Percentiles rank a stretch among this genome's conserved stretches.
Evolutionary conservation across 768 basidiomycete species (phyloP).

Genomic region (Sutorius australiensis): DNA sequence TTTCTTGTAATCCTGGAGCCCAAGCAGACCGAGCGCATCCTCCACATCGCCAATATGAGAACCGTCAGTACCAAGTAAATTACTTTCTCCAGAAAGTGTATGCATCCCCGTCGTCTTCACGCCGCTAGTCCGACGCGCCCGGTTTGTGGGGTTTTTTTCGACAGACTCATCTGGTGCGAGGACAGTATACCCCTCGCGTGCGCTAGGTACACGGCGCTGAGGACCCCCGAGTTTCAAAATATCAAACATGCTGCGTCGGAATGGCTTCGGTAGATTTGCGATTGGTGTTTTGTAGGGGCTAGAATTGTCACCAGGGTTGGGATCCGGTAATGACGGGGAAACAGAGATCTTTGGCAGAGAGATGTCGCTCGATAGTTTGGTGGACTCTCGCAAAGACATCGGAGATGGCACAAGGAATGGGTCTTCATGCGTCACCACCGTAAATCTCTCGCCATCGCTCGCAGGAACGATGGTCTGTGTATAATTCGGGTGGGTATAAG

Average conservation of each 20-base stretch:
- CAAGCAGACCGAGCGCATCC: background rate
- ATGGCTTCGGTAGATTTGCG: conserved; percentile 10
- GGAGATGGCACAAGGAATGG: conserved; percentile 18
- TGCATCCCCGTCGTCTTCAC: background rate
- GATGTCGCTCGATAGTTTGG: background rate
- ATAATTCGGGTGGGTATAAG: conserved; percentile 1
- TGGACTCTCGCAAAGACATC: background rate
- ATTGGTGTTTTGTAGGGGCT: background rate
- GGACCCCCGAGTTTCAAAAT: conserved; percentile 17
- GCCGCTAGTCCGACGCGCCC: conserved; percentile 1
- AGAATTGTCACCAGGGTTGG: background rate
- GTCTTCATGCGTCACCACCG: conserved; percentile 21
- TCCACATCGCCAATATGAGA: background rate
- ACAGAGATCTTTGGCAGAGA: conserved; percentile 4
- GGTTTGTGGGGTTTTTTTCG: background rate
- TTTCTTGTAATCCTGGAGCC: background rate
- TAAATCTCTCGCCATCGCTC: conserved; percentile 22
- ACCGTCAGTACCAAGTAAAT: background rate
- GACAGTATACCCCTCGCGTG: background rate
- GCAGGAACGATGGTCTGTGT: conserved; percentile 18
- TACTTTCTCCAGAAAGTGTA: background rate
- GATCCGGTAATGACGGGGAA: background rate
- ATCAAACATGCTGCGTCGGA: conserved; percentile 22
- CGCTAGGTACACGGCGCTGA: background rate
- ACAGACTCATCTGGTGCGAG: background rate